Evolutionary conservation across 2,329 filamentous ascomycete genomes (phyloP).

Genomic region (Coniochaeta sp.): DNA sequence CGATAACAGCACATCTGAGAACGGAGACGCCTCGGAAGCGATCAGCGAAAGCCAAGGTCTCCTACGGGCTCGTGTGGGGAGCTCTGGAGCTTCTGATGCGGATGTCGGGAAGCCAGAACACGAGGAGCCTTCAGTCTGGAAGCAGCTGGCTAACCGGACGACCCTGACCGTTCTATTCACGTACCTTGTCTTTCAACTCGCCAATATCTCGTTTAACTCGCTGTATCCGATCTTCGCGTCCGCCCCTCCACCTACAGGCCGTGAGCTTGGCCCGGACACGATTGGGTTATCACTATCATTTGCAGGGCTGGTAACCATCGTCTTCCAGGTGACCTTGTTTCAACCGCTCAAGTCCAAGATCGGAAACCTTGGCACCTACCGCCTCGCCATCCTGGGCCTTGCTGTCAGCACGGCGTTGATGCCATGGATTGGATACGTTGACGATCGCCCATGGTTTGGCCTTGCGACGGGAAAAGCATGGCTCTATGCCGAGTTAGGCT

Average conservation of each 20-base stretch:
- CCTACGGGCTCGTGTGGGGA: conserved; percentile 9
- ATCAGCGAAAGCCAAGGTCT: conserved; percentile 9
- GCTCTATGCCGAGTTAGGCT: conserved; percentile 74
- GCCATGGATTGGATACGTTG: conserved; percentile 79
- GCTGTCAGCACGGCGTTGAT: conserved; percentile 77
- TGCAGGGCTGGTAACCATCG: conserved; percentile 75
- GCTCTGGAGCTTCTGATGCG: conserved; percentile 11
- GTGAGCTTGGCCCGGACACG: conserved; percentile 64
- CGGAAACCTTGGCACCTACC: conserved; percentile 82
- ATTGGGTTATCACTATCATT: conserved; percentile 83
- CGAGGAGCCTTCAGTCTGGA: conserved; percentile 35
- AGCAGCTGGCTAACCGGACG: conserved; percentile 66
- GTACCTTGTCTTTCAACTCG: conserved; percentile 88
- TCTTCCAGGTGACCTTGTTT: conserved; percentile 85
- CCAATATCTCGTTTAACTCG: conserved; percentile 92
- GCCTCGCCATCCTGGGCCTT: conserved; percentile 69
- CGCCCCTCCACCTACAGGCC: conserved; percentile 65
- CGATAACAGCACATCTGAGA: conserved; percentile 11
- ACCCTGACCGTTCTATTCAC: conserved; percentile 75
- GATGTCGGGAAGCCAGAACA: conserved; percentile 38
- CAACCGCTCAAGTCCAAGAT: conserved; percentile 68
- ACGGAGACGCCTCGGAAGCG: conserved; percentile 11
- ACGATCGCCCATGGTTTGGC: conserved; percentile 47
- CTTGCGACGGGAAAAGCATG: conserved; percentile 56
- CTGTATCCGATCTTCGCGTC: conserved; percentile 91